These are phyloP conservation scores for Scheffersomyces segobiensis DNA, from an alignment of 1,139 yeast genomes.

Conservation along the genomic window DNA sequence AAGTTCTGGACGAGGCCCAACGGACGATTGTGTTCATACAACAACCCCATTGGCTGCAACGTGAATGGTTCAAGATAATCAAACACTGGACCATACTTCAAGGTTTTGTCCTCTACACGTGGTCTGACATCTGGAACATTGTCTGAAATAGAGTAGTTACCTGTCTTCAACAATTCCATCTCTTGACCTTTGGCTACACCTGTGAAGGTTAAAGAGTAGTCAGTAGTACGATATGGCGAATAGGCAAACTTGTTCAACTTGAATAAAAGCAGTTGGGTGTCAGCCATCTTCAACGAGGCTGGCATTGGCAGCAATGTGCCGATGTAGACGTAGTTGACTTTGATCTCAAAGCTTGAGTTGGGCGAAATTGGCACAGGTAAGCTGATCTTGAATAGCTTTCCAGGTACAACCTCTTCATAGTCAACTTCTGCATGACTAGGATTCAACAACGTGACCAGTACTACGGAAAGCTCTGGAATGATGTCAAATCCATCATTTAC, in stretches of 20 bases:
- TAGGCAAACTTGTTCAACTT: conserved; percentile 57
- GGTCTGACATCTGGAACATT: conserved; percentile 30
- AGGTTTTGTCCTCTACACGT: conserved; percentile 35
- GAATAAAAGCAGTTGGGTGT: conserved; percentile 59
- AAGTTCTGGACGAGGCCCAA: conserved; percentile 59
- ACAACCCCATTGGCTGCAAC: conserved; percentile 49
- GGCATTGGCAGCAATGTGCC: conserved; percentile 63
- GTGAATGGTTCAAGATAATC: conserved; percentile 47
- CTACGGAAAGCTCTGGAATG: conserved; percentile 48
- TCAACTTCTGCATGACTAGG: conserved; percentile 23
- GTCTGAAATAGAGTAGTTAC: conserved; percentile 13
- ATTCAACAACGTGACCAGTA: conserved; percentile 38
- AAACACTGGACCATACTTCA: conserved; percentile 60
- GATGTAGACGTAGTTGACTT: conserved; percentile 55
- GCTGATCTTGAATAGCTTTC: conserved; percentile 38
- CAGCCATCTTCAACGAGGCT: conserved; percentile 56
- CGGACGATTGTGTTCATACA: conserved; percentile 70
- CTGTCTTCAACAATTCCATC: conserved; percentile 32
- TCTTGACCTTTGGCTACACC: conserved; percentile 54
- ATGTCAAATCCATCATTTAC: conserved; percentile 47
- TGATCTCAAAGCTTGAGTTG: conserved; percentile 50
- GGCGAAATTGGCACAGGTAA: conserved; percentile 72
- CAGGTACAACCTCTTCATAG: conserved; percentile 26
- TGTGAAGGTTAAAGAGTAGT: conserved; percentile 49
- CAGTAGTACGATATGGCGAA: conserved; percentile 62